Conservation (phyloP, 1,284 basidiomycete species). For the Porodaedalea pini region DNA sequence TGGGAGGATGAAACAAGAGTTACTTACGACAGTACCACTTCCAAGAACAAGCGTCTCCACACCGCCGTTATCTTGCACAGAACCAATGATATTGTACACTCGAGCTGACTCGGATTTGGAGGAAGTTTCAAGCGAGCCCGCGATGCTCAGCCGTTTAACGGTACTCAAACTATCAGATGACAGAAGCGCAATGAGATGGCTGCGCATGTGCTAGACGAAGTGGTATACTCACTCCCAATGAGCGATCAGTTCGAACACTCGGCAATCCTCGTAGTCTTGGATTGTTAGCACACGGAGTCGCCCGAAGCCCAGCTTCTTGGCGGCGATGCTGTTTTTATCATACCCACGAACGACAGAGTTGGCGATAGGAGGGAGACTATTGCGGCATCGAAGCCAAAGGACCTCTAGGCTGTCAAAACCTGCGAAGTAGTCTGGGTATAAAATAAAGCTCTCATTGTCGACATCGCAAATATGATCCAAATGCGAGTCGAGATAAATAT, state of each 20-base stretch:
- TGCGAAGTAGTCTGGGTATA: neutral
- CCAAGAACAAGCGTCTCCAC: neutral
- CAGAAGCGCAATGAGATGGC: neutral
- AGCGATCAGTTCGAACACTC: neutral
- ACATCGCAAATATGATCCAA: neutral
- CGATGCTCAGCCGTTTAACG: neutral
- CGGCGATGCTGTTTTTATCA: neutral
- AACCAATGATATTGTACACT: neutral
- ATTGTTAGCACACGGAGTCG: neutral
- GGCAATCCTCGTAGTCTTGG: constrained; percentile 6
- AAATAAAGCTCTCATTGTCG: neutral
- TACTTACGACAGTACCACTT: neutral
- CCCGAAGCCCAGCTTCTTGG: neutral
- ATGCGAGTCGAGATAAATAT: constrained; percentile 1
- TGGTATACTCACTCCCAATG: constrained; percentile 4
- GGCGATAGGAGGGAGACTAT: neutral
- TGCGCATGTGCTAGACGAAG: neutral
- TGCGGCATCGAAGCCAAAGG: constrained; percentile 1
- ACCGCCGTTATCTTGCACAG: neutral
- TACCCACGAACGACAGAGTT: neutral
- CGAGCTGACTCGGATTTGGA: neutral
- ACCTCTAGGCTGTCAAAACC: neutral
- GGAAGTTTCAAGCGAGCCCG: neutral
- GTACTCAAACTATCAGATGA: neutral
- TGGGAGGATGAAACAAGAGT: neutral